Base-by-base conservation (phyloP, 164 flowering plant genomes). In the Warburgia ugandensis region DNA sequence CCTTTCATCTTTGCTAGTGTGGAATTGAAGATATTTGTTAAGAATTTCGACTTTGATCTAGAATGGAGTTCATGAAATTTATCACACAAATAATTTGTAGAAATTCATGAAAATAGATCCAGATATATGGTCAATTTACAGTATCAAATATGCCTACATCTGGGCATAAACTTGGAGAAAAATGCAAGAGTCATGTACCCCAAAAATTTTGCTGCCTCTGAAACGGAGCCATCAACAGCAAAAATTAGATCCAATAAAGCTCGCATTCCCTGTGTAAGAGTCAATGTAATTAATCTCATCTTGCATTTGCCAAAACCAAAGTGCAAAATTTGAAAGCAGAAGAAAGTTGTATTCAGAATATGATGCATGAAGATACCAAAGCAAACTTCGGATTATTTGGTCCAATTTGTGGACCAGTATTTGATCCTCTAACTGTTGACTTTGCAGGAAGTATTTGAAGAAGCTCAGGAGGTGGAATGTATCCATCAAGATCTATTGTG, bases 381-480 rank as follows among this genome's bases (percentile, higher is more conserved):
- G 50, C 63, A 63, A 86, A 92, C 50, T 88, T 88, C n/a, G 92
- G 69, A 68, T 92, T 88, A 22, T 92, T 92, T 27, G 84, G 89
- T 50, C 94, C 91, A 66, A 92, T 92, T 72, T 88, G 99, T 14
- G 85, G 45, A 28, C 95, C 97, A 50, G 58, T 47, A 47, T 80
- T 77, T 33, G 80, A 63, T 43, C 76, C 80, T 65, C 87, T 78
- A 35, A 86, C 54, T 22, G 95, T 77, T 0, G 97, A 85, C 55
- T 79, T 86, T 29, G 58, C 54, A 22, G 99, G 99, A 63, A 92
- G 94, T 63, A 92, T 86, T 49, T 75, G 95, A 69, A 83, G 83
- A 47, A 92, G 96, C 73, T 92, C 94, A 5, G 14, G 73, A 20
- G 97, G 97, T 54, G 99, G 97, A 13, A 71, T 57, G 56, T 88